Conservation (phyloP, 371 early-diverging fungal species). For the Cokeromyces recurvatus region DNA sequence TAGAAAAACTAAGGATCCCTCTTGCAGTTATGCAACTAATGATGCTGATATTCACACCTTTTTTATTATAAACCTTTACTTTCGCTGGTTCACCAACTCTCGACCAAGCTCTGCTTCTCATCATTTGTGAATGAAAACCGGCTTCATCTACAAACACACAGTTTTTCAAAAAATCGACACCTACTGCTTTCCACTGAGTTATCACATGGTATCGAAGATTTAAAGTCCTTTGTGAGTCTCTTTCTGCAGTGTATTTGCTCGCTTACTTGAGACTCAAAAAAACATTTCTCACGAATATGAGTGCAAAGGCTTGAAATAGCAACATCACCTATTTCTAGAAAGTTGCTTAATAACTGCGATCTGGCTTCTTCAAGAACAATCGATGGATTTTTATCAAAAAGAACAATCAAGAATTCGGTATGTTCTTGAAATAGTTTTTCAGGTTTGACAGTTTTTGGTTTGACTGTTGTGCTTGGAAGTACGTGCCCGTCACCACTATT, state of each 20-base stretch:
- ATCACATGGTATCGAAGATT: not conserved
- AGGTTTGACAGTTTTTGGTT: not conserved
- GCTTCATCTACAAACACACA: conserved; percentile 6
- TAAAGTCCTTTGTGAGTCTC: conserved; percentile 3
- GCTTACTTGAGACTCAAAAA: conserved; percentile 4
- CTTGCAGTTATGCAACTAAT: not conserved
- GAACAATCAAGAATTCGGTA: not conserved
- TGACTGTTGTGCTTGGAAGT: not conserved
- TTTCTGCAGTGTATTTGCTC: conserved; percentile 1
- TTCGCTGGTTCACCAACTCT: conserved; percentile 7
- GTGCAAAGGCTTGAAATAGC: conserved; percentile 6
- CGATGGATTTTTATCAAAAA: conserved; percentile 1
- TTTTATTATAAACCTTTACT: conserved; percentile 9
- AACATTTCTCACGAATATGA: conserved; percentile 6
- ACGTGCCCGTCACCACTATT: conserved; percentile 6
- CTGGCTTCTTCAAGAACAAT: conserved; percentile 2
- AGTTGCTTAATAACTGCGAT: not conserved
- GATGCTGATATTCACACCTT: conserved; percentile 9
- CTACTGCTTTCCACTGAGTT: not conserved
- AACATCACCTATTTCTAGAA: not conserved
- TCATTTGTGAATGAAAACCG: conserved; percentile 8
- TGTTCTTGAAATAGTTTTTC: conserved; percentile 5
- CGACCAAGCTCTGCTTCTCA: conserved; percentile 18
- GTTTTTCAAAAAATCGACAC: not conserved
- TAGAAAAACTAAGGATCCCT: not conserved